These are phyloP conservation scores for Carallia brachiata DNA, from an alignment of 345 rosid species.

Conservation along the genomic window DNA sequence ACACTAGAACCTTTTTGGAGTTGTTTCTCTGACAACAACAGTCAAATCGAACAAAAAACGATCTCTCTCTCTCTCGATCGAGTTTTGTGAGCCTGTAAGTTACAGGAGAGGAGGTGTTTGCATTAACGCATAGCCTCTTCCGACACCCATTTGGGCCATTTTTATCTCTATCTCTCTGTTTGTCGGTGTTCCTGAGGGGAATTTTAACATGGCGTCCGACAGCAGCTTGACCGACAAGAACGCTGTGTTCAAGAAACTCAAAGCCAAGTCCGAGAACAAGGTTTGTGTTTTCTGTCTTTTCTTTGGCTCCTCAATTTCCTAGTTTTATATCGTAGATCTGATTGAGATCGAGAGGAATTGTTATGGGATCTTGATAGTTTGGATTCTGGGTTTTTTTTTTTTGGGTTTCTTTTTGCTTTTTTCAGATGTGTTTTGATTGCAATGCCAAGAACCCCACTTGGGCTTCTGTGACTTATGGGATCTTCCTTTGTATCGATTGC, in stretches of 20 bases:
- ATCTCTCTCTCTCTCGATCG: background rate
- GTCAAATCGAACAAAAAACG: background rate
- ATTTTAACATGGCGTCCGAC: conserved; percentile 55
- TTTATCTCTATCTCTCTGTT: background rate
- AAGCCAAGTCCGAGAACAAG: conserved; percentile 92
- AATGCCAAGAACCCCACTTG: conserved; percentile 97
- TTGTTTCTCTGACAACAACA: background rate
- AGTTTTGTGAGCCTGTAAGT: background rate
- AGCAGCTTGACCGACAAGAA: conserved; percentile 57
- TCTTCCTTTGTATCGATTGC: conserved; percentile 98
- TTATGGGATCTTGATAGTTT: conserved; percentile 25
- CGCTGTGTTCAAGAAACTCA: conserved; percentile 75
- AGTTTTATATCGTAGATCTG: background rate
- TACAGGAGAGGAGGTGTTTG: conserved; percentile 19
- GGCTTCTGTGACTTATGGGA: conserved; percentile 98
- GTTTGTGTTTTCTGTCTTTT: conserved; percentile 27
- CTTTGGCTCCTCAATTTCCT: background rate
- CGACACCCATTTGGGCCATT: background rate
- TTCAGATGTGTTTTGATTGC: conserved; percentile 94
- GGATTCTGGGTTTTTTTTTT: conserved; percentile 3
- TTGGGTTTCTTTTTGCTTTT: background rate
- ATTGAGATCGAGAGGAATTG: conserved; percentile 31
- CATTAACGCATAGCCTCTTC: conserved; percentile 18
- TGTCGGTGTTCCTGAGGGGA: too few relatives aligned
- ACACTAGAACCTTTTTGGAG: background rate